These are phyloP conservation scores for Leccinum insolens DNA, from an alignment of 1,284 basidiomycete genomes.

Conservation along the genomic window DNA sequence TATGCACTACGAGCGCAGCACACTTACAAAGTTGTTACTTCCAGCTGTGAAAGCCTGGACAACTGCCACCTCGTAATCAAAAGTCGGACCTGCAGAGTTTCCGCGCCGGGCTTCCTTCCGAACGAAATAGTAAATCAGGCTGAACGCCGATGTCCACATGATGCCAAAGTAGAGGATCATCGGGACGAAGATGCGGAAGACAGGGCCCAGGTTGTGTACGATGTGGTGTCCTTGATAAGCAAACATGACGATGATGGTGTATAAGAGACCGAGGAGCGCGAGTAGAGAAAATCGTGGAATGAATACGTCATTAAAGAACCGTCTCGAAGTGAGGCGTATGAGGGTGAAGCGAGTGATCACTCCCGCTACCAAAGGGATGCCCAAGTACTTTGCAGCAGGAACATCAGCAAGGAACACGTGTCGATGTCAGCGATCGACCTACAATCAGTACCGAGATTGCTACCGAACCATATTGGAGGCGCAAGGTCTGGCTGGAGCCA, in stretches of 20 bases:
- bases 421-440: too few relatives aligned
- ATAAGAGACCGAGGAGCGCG: conserved; percentile 74
- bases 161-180: conserved; percentile 78
- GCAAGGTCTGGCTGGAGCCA: conserved; percentile 48
- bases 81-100: conserved; percentile 30
- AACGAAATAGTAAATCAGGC: conserved; percentile 53
- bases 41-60: conserved; percentile 67
- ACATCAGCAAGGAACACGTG: not conserved
- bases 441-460: conserved; percentile 80
- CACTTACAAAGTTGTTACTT: conserved; percentile 56
- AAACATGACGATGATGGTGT: conserved; percentile 79
- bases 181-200: conserved; percentile 82
- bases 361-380: conserved; percentile 71
- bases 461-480: conserved; percentile 66
- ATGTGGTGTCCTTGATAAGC: conserved; percentile 59
- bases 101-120: conserved; percentile 28
- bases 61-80: conserved; percentile 71
- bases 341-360: conserved; percentile 67
- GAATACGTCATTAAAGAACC: conserved; percentile 61
- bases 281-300: conserved; percentile 72
- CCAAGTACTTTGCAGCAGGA: conserved; percentile 60
- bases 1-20: not conserved
- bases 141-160: conserved; percentile 75
- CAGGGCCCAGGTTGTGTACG: conserved; percentile 62
- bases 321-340: conserved; percentile 49